Conservation (phyloP, 306 rosid species). For the Inga laurina region DNA sequence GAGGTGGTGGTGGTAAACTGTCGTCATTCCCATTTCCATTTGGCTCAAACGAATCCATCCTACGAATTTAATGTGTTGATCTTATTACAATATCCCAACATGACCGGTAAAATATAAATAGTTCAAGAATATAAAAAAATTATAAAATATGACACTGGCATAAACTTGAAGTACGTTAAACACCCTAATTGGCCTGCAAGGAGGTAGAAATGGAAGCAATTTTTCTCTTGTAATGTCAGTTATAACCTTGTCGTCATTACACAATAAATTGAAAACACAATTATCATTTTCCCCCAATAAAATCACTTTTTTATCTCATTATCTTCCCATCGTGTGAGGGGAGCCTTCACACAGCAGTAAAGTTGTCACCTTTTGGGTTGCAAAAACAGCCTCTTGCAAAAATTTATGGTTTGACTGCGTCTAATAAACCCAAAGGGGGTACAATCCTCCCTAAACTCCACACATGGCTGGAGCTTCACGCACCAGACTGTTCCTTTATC, state of each 20-base stretch:
- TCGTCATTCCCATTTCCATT: slow-evolving; percentile 55
- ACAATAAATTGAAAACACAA: background rate
- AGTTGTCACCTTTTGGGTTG: background rate
- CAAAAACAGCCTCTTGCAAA: background rate
- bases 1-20: slow-evolving; percentile 63
- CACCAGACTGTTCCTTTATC: too few species aligned
- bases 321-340: background rate
- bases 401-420: background rate
- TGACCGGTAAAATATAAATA: background rate
- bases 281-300: background rate
- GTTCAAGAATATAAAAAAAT: background rate
- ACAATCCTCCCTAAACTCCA: too few species aligned
- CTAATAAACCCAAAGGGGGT: too few species aligned
- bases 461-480: too few species aligned
- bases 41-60: slow-evolving; percentile 62
- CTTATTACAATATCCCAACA: background rate
- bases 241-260: background rate
- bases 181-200: background rate
- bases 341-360: background rate
- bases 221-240: background rate
- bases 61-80: background rate
- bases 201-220: background rate
- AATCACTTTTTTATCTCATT: background rate
- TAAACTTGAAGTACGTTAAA: background rate
- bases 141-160: background rate